A percentile compares a stretch with the other conserved stretches of the same genome.
Conservation (phyloP, 495 filamentous ascomycete genomes). For the Pyronema omphalodes region DNA sequence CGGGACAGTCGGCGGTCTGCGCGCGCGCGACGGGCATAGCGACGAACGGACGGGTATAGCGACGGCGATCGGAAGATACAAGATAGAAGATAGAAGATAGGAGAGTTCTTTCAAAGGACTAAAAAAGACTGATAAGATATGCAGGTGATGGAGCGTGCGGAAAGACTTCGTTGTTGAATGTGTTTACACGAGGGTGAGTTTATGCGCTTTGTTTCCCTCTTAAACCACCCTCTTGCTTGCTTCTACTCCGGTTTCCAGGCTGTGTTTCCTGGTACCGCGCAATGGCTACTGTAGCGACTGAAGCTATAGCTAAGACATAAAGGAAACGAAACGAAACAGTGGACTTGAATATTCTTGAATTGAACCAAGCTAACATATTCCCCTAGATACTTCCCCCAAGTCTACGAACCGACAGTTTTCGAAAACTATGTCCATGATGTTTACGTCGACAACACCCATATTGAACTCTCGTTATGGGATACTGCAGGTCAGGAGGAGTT, state of each 20-base stretch:
- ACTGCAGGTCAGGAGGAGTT: conserved; percentile 99
- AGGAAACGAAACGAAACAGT: too few species aligned
- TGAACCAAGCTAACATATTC: too few species aligned
- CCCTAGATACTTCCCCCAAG: conserved; percentile 80
- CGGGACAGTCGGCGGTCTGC: too few species aligned
- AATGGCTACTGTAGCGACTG: too few species aligned
- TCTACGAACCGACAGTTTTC: conserved; percentile 98
- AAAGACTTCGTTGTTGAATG: conserved; percentile 92
- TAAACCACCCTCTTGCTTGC: not conserved
- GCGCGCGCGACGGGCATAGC: too few species aligned
- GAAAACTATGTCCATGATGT: conserved; percentile 99
- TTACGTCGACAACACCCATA: conserved; percentile 89
- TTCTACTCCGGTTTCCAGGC: not conserved
- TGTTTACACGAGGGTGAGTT: conserved; percentile 88
- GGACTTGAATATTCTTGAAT: too few species aligned
- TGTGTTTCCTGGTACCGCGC: too few species aligned
- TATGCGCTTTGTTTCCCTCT: not conserved
- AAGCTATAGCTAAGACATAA: too few species aligned
- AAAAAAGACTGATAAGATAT: not conserved
- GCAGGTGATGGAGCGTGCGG: conserved; percentile 95
- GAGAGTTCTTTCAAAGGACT: not conserved
- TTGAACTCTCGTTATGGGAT: conserved; percentile 95
- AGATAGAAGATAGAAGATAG: too few species aligned
- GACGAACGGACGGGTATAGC: too few species aligned
- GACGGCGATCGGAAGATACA: too few species aligned